phyloP scores from a whole-genome alignment of 2,329 filamentous ascomycete species.

The Hymenoscyphus fructigenus region DNA sequence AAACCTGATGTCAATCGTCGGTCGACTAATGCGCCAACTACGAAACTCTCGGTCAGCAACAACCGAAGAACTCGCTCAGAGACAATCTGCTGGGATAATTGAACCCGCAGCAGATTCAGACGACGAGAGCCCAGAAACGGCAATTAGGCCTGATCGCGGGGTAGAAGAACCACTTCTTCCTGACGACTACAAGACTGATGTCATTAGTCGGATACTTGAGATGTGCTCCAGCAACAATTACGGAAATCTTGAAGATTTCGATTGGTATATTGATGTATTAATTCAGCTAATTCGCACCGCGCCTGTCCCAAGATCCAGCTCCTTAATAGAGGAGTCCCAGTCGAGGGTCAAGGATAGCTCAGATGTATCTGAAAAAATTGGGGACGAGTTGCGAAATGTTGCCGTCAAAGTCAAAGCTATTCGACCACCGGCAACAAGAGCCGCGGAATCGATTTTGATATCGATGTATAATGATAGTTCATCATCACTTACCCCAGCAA shows the following conservation, averaged over 20 bases:
- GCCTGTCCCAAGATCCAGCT: conserved; percentile 46
- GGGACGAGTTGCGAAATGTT: conserved; percentile 82
- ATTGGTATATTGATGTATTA: conserved; percentile 94
- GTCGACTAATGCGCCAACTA: conserved; percentile 84
- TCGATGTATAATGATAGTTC: conserved; percentile 54
- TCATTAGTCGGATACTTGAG: conserved; percentile 77
- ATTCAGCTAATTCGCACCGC: conserved; percentile 78
- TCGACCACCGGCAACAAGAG: conserved; percentile 74
- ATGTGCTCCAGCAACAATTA: conserved; percentile 94
- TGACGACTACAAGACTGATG: conserved; percentile 80
- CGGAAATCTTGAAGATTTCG: conserved; percentile 81
- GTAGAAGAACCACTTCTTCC: conserved; percentile 65
- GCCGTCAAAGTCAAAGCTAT: conserved; percentile 88
- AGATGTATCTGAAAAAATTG: conserved; percentile 68
- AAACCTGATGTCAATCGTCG: conserved; percentile 80
- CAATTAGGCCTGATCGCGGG: conserved; percentile 50
- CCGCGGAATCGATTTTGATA: conserved; percentile 74
- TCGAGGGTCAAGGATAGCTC: conserved; percentile 25
- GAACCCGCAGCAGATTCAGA: conserved; percentile 48
- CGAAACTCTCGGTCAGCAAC: conserved; percentile 60
- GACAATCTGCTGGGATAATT: conserved; percentile 42
- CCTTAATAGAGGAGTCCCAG: conserved; percentile 22
- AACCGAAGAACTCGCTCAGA: conserved; percentile 44
- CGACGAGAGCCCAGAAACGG: conserved; percentile 54
- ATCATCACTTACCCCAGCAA: conserved; percentile 55